Conservation (phyloP, 1,139 yeast genomes). For the Yamadazyma sp. region DNA sequence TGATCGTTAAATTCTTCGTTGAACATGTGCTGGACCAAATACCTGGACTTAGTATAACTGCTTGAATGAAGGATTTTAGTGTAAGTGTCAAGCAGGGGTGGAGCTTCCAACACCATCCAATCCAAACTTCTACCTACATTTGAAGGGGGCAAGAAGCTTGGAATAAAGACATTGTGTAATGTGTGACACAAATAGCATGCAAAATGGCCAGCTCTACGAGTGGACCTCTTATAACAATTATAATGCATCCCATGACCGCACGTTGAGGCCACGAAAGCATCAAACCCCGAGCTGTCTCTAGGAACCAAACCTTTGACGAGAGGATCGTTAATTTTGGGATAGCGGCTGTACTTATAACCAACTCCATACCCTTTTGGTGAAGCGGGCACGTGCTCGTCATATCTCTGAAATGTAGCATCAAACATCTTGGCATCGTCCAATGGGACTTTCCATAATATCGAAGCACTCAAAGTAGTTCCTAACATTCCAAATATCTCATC, state of each 20-base stretch:
- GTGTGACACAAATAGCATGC: constrained; percentile 70
- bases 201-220: constrained; percentile 28
- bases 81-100: constrained; percentile 18
- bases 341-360: not conserved
- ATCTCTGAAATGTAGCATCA: constrained; percentile 26
- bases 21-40: constrained; percentile 9
- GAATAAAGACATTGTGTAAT: constrained; percentile 46
- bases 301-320: not conserved
- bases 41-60: constrained; percentile 14
- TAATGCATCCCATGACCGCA: constrained; percentile 75
- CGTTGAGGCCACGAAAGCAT: constrained; percentile 46
- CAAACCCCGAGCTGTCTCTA: constrained; percentile 6
- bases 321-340: not conserved
- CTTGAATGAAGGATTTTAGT: constrained; percentile 20
- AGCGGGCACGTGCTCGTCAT: constrained; percentile 20
- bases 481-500: constrained; percentile 56
- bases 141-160: constrained; percentile 31
- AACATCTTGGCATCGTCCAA: constrained; percentile 12
- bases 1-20: constrained; percentile 12
- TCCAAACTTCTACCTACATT: constrained; percentile 18
- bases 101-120: constrained; percentile 13
- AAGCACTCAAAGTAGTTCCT: constrained; percentile 35
- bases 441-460: constrained; percentile 53
- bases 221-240: constrained; percentile 45
- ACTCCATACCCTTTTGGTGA: constrained; percentile 17